Conservation (phyloP, 768 basidiomycete species). For the Boletus bicolor region DNA sequence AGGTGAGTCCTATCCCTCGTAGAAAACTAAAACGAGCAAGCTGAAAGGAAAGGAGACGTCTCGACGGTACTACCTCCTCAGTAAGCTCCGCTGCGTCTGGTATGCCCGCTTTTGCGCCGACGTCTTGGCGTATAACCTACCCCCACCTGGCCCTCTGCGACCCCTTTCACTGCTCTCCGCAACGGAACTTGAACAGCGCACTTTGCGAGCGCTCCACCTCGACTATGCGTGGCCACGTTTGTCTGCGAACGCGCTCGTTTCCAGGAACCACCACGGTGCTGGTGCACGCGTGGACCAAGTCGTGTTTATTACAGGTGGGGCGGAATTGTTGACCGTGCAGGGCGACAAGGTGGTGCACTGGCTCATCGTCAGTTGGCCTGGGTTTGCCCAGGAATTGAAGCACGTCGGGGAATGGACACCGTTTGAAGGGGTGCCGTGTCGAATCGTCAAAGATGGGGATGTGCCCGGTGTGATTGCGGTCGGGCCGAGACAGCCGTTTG, state of each 20-base stretch:
- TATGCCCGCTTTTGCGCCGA: slow-evolving; percentile 20
- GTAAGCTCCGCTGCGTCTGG: slow-evolving; percentile 25
- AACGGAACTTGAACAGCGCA: slow-evolving; percentile 27
- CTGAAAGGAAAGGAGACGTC: slow-evolving; percentile 22
- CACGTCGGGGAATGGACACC: slow-evolving; percentile 21
- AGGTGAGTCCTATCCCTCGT: slow-evolving; percentile 10
- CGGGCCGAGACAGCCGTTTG: slow-evolving; percentile 13
- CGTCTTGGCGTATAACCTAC: slow-evolving; percentile 21
- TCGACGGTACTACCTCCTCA: slow-evolving; percentile 26
- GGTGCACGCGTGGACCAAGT: slow-evolving; percentile 24
- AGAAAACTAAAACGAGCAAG: background rate
- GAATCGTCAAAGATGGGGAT: slow-evolving; percentile 20
- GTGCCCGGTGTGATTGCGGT: slow-evolving; percentile 20
- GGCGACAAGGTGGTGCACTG: slow-evolving; percentile 23
- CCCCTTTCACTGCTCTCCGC: slow-evolving; percentile 15
- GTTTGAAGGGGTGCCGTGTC: slow-evolving; percentile 13
- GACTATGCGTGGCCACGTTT: slow-evolving; percentile 22
- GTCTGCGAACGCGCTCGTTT: slow-evolving; percentile 12
- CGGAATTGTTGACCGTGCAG: slow-evolving; percentile 28
- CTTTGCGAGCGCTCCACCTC: slow-evolving; percentile 26
- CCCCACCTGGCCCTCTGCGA: slow-evolving; percentile 16
- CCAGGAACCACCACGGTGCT: background rate
- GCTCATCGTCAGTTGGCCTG: slow-evolving; percentile 19
- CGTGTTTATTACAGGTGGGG: slow-evolving; percentile 24
- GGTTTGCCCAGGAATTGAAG: slow-evolving; percentile 14